Evolutionary conservation across 139 green algal genomes (phyloP), one percentile per base, ranked within the genome.

Genomic region (Chlorella sorokiniana): DNA sequence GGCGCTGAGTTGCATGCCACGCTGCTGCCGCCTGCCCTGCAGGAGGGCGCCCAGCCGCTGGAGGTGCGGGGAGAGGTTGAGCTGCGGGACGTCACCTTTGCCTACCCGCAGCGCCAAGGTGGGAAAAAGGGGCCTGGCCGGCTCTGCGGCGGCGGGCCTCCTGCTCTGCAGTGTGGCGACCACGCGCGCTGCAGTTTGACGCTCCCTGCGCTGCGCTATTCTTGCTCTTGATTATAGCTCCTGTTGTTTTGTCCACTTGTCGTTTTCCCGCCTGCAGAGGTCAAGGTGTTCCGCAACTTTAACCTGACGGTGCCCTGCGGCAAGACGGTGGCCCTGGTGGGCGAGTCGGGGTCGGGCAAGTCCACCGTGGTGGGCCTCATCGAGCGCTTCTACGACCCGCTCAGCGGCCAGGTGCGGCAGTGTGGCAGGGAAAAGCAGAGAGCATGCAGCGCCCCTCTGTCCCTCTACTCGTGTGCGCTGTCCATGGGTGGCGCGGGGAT

Each of bases 291-390:
- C 69, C 61, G 83, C 48, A 64, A 86, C 81, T 94, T 98, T 77
- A 89, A 69, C 74, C 87, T 97, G 14, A 68, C 16, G 2, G 82
- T 93, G 18, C 41, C 75, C 18, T 45, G 89, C 11, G 94, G 94
- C 44, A 64, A 81, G 40, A 94, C 89, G 5, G 86, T 95, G 23
- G 96, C 96, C n/a, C 89, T 99, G 31, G 95, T 98, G 37, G 96
- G 96, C 1, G 89, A 95, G 87, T 93, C 82, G 33, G 96, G 96
- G 78, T 95, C 87, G 56, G 96, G 95, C 86, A 99, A 99, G 89
- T 93, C 83, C 54, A 99, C 96, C 18, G 91, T 98, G 9, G 85
- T 99, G 10, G 81, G 84, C 0, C 91, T 98, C 8, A 84, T 98
- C 20, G 89, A 97, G 85, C 88, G 95, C 63, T 98, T 98, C 83